Conservation (phyloP, 2,329 filamentous ascomycete species). For the Xylaria sp. region DNA sequence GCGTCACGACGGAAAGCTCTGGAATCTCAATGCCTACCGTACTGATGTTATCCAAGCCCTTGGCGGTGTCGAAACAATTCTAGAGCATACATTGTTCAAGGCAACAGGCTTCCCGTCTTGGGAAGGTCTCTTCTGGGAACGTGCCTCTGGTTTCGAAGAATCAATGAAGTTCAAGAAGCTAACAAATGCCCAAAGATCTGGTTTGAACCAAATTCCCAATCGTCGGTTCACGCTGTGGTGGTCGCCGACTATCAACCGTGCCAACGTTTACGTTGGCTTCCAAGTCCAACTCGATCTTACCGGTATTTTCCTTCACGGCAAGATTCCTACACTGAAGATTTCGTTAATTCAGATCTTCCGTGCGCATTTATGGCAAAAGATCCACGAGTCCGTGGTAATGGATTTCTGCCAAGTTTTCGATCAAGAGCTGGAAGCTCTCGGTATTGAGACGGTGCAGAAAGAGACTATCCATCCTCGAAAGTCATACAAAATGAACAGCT, state of each 20-base stretch:
- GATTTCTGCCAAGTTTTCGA: constrained; percentile 99
- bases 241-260: constrained; percentile 92
- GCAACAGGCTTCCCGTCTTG: constrained; percentile 96
- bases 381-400: constrained; percentile 99
- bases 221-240: constrained; percentile 99
- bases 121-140: constrained; percentile 91
- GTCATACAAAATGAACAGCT: constrained; percentile 99
- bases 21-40: constrained; percentile 95
- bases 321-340: constrained; percentile 98
- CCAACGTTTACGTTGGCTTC: constrained; percentile 99
- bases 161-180: constrained; percentile 99
- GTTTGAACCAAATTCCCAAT: constrained; percentile 98
- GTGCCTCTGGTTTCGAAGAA: constrained; percentile 69
- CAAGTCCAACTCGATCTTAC: constrained; percentile 98
- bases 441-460: constrained; percentile 98
- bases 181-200: constrained; percentile 94
- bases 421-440: constrained; percentile 93
- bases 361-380: constrained; percentile 99
- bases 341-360: constrained; percentile 99
- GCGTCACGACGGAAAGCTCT: constrained; percentile 94
- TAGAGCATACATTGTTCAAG: constrained; percentile 97
- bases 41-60: constrained; percentile 97
- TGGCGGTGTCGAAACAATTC: constrained; percentile 96
- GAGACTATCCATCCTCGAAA: constrained; percentile 99
- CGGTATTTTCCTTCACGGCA: constrained; percentile 98